Evolutionary conservation across 192 early-diverging fungal species (phyloP), one percentile per base, ranked within the genome.

Genomic region (Phycomyces nitens): DNA sequence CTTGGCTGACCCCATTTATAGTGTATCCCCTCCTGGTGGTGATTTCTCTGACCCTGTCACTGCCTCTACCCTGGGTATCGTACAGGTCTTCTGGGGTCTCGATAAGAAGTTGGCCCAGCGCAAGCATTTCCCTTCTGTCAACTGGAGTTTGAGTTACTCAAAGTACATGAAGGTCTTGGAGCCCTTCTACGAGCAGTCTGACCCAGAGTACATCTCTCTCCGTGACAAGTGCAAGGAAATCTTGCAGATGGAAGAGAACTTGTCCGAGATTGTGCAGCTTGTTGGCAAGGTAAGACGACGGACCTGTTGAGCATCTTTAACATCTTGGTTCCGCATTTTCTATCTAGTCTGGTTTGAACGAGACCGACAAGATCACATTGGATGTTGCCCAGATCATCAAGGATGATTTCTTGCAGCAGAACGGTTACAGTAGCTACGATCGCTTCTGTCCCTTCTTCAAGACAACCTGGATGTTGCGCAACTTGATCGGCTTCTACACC

Each of bases 391-490:
- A 90, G 65, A 86, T 99, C 68, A 92, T 99, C 73, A 99, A 99
- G 88, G 97, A 99, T 70, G 97, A 99, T 79, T 99, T 99, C 82
- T 83, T 99, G 77, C 97, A 99, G 81, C 97, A 99, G 78, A 99
- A 99, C 78, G 96, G 96, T 34, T 99, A 98, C 83, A 96, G 94
- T 54, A 83, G 82, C 70, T 99, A 99, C 74, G 98, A 99, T 79
- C 91, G 95, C 54, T 98, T 89, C 87, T 98, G 98, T 74, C 98
- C 98, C 39, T 98, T 99, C 86, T 99, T 91, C 86, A 99, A 99
- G 86, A 98, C 98, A 15, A 92, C 90, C 10, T 96, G 95, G 82
- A 93, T 99, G 89, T 85, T 99, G 76, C 83, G 93, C 57, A 98
- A 99, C 83, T 90, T 99, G 90, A 84, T 99, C 71, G 89, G 88